Conservation (phyloP, 371 early-diverging fungal species). For the Homolaphlyctis polyrhiza region DNA sequence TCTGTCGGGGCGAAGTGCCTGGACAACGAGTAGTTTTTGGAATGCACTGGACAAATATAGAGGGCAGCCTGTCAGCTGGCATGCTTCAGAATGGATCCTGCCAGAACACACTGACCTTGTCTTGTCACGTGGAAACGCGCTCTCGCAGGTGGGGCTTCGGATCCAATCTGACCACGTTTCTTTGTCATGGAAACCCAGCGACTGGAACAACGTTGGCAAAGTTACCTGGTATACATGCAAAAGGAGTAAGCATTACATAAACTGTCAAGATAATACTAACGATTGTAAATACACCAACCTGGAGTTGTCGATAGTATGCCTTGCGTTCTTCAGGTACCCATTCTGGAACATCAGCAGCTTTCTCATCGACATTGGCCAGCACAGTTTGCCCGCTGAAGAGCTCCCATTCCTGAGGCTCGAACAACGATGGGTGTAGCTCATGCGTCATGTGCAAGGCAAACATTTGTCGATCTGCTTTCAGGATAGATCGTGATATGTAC, state of each 20-base stretch:
- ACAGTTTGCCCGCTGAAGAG: constrained; percentile 35
- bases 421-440: constrained; percentile 27
- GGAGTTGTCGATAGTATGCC: constrained; percentile 16
- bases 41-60: constrained; percentile 38
- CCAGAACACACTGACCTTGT: constrained; percentile 18
- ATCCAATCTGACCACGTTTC: constrained; percentile 41
- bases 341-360: constrained; percentile 20
- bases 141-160: constrained; percentile 26
- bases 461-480: constrained; percentile 44
- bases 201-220: constrained; percentile 17
- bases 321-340: constrained; percentile 42
- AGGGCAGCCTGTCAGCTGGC: too few species aligned
- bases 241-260: background rate
- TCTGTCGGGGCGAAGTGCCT: constrained; percentile 44
- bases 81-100: too few species aligned
- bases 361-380: constrained; percentile 21
- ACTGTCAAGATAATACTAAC: constrained; percentile 1
- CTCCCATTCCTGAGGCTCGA: constrained; percentile 42
- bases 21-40: constrained; percentile 42
- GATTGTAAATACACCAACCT: constrained; percentile 14
- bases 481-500: constrained; percentile 37
- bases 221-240: constrained; percentile 1
- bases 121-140: constrained; percentile 17
- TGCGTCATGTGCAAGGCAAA: constrained; percentile 42
- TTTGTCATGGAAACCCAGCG: constrained; percentile 19